Base-by-base conservation (phyloP, 176 grass and related monocot genomes). In the Hsuehochloa calcarea region DNA sequence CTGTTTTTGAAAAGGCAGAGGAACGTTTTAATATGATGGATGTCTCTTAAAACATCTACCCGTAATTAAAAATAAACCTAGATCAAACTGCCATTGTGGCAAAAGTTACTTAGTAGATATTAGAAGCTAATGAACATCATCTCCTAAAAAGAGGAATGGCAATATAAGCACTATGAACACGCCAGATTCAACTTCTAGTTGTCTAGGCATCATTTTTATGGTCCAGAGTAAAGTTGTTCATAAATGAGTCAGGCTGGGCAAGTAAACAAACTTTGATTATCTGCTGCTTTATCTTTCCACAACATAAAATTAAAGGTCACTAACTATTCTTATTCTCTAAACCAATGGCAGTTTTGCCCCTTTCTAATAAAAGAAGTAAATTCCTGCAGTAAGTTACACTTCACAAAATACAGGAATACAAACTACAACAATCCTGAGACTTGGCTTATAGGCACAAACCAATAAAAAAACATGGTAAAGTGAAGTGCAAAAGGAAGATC, bases 1-100 rank as follows among this genome's bases (percentile, higher is more conserved):
- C 94, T 92, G 71, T 84, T 93, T 84, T 80, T 61, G 6, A 27
- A 45, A 90, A 80, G 17, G 38, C 11, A 35, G 19, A 16, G 26
- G 1, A 70, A 17, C 25, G 71, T 63, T 75, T 84, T 70, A 78
- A 41, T 29, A 51, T 19, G 4, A 74, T 63, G 40, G 25, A 74
- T 19, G 12, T 72, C 10, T 16, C 1, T 43, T 14, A 73, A 68
- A 89, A 45, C n/a, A 55, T 46, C 19, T 58, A 46, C 12, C 3
- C 31, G 29, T 52, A 76, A 37, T 64, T 10, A 79, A 62, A 66
- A 17, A 87, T 52, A 39, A 85, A 43, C 60, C 7, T 59, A 29
- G 3, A 77, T 78, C 49, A 58, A 78, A 26, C 61, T 46, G 41
- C 20, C 3, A 49, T 2, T 13, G 45, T 37, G 22, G 22, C 20